Percentiles rank a stretch among this genome's conserved stretches.
These are phyloP conservation scores for Piper longum DNA, from an alignment of 164 flowering plant genomes.

Conservation along the genomic window DNA sequence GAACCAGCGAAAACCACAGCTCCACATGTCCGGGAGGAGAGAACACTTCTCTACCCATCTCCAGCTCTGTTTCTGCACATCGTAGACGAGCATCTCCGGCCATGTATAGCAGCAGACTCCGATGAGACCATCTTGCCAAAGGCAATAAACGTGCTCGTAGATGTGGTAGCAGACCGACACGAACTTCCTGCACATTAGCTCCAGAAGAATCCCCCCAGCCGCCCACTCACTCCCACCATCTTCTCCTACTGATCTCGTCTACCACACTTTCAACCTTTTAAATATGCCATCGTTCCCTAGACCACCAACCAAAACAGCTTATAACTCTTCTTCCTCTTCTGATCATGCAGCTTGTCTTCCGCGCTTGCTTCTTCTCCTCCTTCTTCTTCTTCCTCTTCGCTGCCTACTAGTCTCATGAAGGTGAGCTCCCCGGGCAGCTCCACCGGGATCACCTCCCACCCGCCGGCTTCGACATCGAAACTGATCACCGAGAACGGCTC, in stretches of 20 bases:
- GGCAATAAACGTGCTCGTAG: conserved; percentile 59
- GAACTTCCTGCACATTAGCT: conserved; percentile 51
- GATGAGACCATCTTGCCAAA: conserved; percentile 37
- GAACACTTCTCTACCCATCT: conserved; percentile 79
- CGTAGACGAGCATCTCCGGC: conserved; percentile 71
- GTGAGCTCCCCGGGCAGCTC: conserved; percentile 32
- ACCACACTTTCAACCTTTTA: conserved; percentile 50
- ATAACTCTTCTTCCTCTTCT: not conserved
- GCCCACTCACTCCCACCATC: conserved; percentile 19
- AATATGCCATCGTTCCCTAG: conserved; percentile 53
- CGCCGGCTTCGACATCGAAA: conserved; percentile 35
- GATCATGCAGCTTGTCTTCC: too few relatives aligned
- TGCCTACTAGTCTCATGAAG: conserved; percentile 35
- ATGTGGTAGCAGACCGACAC: conserved; percentile 61
- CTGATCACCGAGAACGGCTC: conserved; percentile 38
- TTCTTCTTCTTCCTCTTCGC: conserved; percentile 7
- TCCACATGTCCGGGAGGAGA: conserved; percentile 53
- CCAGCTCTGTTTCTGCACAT: conserved; percentile 51
- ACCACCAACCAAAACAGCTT: conserved; percentile 58
- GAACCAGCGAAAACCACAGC: conserved; percentile 76
- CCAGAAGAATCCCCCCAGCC: conserved; percentile 38
- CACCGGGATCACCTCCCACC: conserved; percentile 18
- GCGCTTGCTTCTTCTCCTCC: not conserved
- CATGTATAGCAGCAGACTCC: conserved; percentile 67
- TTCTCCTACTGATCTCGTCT: conserved; percentile 12